Conservation (phyloP, 1,139 yeast species). For the Pichia sp. region DNA sequence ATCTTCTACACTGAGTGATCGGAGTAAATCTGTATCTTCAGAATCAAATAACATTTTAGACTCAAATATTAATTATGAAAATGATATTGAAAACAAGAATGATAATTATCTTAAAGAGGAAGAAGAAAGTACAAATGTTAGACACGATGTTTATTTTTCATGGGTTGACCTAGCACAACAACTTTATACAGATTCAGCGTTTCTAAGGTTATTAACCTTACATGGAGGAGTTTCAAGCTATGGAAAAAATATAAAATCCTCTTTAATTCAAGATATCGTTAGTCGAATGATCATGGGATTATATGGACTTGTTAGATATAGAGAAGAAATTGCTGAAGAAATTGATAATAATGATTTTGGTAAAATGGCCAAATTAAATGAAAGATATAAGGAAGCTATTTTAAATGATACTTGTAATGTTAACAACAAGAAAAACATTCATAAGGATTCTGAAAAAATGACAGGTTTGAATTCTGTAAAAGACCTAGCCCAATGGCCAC, state of each 20-base stretch:
- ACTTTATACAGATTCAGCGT: conserved; percentile 40
- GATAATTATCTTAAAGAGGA: neutral
- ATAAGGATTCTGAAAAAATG: neutral
- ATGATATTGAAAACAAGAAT: neutral
- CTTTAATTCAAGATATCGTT: conserved; percentile 39
- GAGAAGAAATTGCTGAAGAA: conserved; percentile 15
- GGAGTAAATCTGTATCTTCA: neutral
- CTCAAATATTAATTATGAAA: neutral
- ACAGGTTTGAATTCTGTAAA: neutral
- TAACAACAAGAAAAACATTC: neutral
- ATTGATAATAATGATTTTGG: conserved; percentile 6
- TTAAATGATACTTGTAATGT: neutral
- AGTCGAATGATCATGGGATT: conserved; percentile 34
- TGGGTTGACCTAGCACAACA: conserved; percentile 56
- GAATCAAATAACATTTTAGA: neutral
- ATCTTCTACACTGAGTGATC: neutral
- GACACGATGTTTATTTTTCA: conserved; percentile 34
- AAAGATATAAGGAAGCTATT: conserved; percentile 4
- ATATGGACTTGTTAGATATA: conserved; percentile 21
- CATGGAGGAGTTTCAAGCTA: conserved; percentile 30
- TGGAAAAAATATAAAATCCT: conserved; percentile 32
- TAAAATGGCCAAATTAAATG: conserved; percentile 1
- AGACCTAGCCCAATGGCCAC: conserved; percentile 8
- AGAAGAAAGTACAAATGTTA: neutral
- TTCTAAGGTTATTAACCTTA: conserved; percentile 35